phyloP scores from a whole-genome alignment of 75 land plant genomes.

The Chamaecyparis obtusa region DNA sequence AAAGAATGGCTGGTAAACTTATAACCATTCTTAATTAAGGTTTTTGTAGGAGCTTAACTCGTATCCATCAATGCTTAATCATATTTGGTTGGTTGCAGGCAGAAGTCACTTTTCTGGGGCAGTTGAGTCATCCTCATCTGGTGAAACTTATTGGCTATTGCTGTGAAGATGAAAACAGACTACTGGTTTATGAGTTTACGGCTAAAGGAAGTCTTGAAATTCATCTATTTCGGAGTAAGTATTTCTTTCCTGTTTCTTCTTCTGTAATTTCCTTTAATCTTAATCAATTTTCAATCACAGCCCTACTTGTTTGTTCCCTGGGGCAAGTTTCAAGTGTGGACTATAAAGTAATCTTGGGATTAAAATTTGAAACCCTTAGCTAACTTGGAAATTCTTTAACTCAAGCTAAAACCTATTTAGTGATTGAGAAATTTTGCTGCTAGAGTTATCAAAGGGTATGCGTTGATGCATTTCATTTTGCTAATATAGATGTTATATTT shows the following conservation, averaged over 20 bases:
- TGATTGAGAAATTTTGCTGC: neutral
- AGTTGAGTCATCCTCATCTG: slow-evolving; percentile 13
- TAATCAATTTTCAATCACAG: neutral
- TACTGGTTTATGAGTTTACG: slow-evolving; percentile 13
- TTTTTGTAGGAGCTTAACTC: neutral
- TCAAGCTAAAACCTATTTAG: neutral
- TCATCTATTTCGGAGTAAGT: slow-evolving; percentile 14
- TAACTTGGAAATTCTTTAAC: neutral
- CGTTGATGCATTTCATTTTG: neutral
- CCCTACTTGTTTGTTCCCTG: neutral
- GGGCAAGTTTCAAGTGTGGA: neutral
- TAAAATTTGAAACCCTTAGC: neutral
- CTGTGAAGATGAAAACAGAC: slow-evolving; percentile 10
- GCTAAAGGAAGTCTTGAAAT: slow-evolving; percentile 13
- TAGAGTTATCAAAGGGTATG: neutral
- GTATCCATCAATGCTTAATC: neutral
- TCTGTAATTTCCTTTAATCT: neutral
- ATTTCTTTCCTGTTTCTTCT: neutral
- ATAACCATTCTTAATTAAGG: neutral
- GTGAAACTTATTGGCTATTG: slow-evolving; percentile 16
- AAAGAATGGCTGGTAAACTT: slow-evolving; percentile 60
- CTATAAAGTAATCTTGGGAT: neutral
- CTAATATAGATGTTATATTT: neutral
- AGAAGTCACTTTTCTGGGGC: slow-evolving; percentile 13
- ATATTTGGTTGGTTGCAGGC: slow-evolving; percentile 4